Conservation (phyloP, 2,329 filamentous ascomycete species). For the Alternaria sp. region DNA sequence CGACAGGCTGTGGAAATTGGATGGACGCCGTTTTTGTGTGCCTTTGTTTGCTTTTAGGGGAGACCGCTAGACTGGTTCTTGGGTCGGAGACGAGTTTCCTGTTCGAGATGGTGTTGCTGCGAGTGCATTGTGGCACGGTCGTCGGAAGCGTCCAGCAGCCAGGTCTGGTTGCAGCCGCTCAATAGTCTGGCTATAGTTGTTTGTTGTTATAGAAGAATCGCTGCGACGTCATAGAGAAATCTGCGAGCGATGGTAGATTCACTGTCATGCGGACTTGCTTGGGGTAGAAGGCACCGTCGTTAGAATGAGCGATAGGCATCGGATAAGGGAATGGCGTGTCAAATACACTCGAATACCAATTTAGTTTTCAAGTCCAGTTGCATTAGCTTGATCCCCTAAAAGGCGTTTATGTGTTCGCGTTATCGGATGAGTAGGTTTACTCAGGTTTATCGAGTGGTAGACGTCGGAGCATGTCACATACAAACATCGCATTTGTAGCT, state of each 20-base stretch:
- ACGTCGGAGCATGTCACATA: background rate
- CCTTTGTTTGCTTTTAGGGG: background rate
- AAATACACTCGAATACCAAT: background rate
- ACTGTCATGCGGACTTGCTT: background rate
- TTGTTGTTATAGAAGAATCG: background rate
- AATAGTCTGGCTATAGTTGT: background rate
- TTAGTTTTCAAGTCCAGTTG: background rate
- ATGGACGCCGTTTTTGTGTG: background rate
- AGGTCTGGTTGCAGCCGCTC: background rate
- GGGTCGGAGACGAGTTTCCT: background rate
- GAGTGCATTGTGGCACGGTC: background rate
- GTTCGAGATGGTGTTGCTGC: background rate
- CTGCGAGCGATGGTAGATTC: background rate
- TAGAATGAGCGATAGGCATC: background rate
- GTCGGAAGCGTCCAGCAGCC: background rate
- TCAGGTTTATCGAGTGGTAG: background rate
- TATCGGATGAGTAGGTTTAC: background rate
- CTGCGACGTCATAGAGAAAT: background rate
- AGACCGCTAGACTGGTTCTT: slow-evolving; percentile 1
- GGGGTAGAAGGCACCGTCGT: background rate
- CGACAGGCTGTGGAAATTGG: background rate
- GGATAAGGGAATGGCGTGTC: background rate
- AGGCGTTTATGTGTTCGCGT: background rate
- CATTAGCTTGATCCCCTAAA: background rate
- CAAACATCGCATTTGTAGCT: background rate